phyloP scores from a whole-genome alignment of 176 grass and related monocot species.

The Aegilops longissima region DNA sequence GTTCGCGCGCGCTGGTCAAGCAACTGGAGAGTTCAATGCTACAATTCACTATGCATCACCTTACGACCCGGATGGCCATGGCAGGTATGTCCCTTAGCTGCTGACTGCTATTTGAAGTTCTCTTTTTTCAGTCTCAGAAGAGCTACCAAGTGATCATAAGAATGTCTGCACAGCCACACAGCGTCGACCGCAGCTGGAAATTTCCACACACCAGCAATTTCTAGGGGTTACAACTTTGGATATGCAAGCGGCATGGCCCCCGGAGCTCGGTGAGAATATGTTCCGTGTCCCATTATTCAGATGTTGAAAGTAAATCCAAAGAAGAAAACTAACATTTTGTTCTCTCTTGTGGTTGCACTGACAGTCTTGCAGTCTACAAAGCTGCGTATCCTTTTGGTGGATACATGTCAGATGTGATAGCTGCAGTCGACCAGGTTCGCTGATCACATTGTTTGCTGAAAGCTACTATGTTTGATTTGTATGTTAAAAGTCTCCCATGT shows the following conservation, averaged over 20 bases:
- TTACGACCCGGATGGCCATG: constrained; percentile 97
- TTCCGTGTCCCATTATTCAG: constrained; percentile 21
- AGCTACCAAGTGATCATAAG: constrained; percentile 29
- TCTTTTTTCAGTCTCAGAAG: constrained; percentile 5
- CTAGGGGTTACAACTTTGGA: constrained; percentile 74
- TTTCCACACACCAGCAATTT: constrained; percentile 53
- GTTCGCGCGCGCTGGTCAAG: constrained; percentile 71
- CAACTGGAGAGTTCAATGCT: constrained; percentile 79
- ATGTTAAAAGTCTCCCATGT: background rate
- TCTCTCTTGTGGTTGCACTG: constrained; percentile 26
- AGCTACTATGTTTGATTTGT: constrained; percentile 20
- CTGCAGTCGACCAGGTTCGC: constrained; percentile 77
- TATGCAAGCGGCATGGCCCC: constrained; percentile 86
- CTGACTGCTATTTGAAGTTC: background rate
- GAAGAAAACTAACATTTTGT: constrained; percentile 17
- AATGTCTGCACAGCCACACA: constrained; percentile 63
- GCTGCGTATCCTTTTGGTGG: constrained; percentile 86
- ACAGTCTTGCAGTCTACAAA: constrained; percentile 91
- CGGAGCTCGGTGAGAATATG: constrained; percentile 71
- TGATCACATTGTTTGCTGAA: constrained; percentile 14
- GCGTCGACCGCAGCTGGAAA: constrained; percentile 82
- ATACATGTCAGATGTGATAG: constrained; percentile 93
- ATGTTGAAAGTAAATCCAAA: background rate
- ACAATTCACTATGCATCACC: constrained; percentile 85
- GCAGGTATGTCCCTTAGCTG: constrained; percentile 51